Base-by-base conservation (phyloP, 768 basidiomycete species). In the Tricholoma flavovirens region DNA sequence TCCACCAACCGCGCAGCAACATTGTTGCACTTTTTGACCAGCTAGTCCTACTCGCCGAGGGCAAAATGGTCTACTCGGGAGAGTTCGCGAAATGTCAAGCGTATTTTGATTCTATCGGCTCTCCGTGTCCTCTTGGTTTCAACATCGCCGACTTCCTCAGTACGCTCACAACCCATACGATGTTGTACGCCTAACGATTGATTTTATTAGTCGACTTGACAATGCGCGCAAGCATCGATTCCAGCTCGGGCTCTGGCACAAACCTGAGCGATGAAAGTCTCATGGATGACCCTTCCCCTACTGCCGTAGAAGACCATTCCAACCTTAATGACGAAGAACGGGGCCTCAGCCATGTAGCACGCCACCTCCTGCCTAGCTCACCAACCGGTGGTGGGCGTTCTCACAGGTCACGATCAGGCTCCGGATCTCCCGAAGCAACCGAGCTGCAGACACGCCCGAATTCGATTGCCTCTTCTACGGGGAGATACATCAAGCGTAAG, bases 131-230 rank as follows among this genome's bases (percentile, higher is more conserved):
- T 5, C 76, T 84, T 9, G 97, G 96, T 0, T 98, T 94, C 70
- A 99, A 99, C 67, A 90, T 98, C 60, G 97, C 96, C 0, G 97
- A 99, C 73, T 98, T 85, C 71, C 74, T 98, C 55, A 98, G 94
- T 95, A 67, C 53, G 89, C 80, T 15, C 19, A 57, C 3, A 8
- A 19, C 40, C 24, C 17, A 32, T 4, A 11, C 10, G 5, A 40
- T 17, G 5, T 19, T 21, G 40, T 19, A 42, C 19, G 9, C n/a
- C 8, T 9, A 19, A 19, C 17, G 10, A 9, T 38, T 45, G 22
- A 8, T 46, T 36, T 48, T 26, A 2, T 1, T 64, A 89, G 88
- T 90, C 60, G 88, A 90, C 67, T 65, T 90, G 45, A 90, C 87
- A 0, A 82, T 86, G 74, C 81, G 84, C 40, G 80, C 82, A 10